These are phyloP conservation scores for Phytophthora podocarpi DNA, from an alignment of 352 stramenopile species.

Conservation along the genomic window DNA sequence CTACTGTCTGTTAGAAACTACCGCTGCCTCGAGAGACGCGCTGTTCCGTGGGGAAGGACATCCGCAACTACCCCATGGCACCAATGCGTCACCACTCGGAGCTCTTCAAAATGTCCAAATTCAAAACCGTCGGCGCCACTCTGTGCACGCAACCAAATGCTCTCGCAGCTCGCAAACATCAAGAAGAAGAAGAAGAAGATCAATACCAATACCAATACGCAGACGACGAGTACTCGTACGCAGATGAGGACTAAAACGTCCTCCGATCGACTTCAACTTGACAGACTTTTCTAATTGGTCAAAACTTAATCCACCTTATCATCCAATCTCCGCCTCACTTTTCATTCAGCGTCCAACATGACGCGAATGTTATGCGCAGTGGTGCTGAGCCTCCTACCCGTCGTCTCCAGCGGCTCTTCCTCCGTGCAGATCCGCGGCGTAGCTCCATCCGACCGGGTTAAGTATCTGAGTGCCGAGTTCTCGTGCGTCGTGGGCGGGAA, in stretches of 20 bases:
- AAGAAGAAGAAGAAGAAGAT: slow-evolving; percentile 3
- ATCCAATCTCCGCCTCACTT: slow-evolving; percentile 16
- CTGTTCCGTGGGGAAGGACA: slow-evolving; percentile 68
- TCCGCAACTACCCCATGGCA: slow-evolving; percentile 48
- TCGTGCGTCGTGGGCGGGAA: slow-evolving; percentile 44
- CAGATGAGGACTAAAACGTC: slow-evolving; percentile 8
- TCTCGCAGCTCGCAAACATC: slow-evolving; percentile 16
- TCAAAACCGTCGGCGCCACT: slow-evolving; percentile 75
- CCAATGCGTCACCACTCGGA: slow-evolving; percentile 47
- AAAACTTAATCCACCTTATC: slow-evolving; percentile 14
- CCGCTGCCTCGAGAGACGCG: slow-evolving; percentile 76
- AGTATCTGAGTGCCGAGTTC: slow-evolving; percentile 28
- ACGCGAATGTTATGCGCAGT: slow-evolving; percentile 6
- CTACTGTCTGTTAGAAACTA: slow-evolving; percentile 72
- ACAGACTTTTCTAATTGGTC: slow-evolving; percentile 13
- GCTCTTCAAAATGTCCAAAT: slow-evolving; percentile 89
- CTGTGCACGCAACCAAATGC: slow-evolving; percentile 69
- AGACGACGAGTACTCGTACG: background rate
- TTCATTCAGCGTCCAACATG: slow-evolving; percentile 14
- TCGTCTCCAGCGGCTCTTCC: background rate
- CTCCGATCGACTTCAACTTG: slow-evolving; percentile 12
- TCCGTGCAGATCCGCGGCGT: slow-evolving; percentile 47
- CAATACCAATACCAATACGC: background rate
- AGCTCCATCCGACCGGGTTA: slow-evolving; percentile 35
- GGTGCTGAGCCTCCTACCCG: slow-evolving; percentile 15